Conservation (phyloP, 257 asterid genomes). For the Capsicum rhomboideum region DNA sequence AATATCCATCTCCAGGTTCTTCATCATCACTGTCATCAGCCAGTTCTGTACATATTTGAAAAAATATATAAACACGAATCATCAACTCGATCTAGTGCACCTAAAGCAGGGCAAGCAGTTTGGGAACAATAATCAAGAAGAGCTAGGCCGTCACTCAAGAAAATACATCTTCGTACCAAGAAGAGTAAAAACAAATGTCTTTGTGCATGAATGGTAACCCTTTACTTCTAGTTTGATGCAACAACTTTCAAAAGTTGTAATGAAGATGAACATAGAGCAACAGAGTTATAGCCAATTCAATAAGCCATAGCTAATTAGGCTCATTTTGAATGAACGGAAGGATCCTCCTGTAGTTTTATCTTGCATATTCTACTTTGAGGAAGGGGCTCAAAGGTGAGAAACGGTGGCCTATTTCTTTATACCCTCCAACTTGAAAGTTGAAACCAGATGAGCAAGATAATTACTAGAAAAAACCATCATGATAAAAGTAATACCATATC, state of each 20-base stretch:
- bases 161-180: neutral
- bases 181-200: neutral
- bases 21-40: constrained; percentile 80
- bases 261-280: neutral
- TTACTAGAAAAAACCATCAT: neutral
- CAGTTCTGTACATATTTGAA: constrained; percentile 30
- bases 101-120: neutral
- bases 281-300: neutral
- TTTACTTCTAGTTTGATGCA: neutral
- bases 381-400: neutral
- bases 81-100: neutral
- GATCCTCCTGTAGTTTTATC: neutral
- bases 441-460: neutral
- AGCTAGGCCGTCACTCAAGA: neutral
- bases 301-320: neutral
- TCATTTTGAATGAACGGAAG: neutral
- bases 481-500: neutral
- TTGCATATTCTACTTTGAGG: neutral
- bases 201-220: neutral
- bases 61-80: neutral
- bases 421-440: neutral
- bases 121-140: neutral
- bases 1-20: constrained; percentile 53
- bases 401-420: neutral
- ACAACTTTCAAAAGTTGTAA: neutral